Percentiles rank a stretch among this genome's conserved stretches.
phyloP scores from a whole-genome alignment of 768 basidiomycete species.

The Candolleomyces aberdarensis region DNA sequence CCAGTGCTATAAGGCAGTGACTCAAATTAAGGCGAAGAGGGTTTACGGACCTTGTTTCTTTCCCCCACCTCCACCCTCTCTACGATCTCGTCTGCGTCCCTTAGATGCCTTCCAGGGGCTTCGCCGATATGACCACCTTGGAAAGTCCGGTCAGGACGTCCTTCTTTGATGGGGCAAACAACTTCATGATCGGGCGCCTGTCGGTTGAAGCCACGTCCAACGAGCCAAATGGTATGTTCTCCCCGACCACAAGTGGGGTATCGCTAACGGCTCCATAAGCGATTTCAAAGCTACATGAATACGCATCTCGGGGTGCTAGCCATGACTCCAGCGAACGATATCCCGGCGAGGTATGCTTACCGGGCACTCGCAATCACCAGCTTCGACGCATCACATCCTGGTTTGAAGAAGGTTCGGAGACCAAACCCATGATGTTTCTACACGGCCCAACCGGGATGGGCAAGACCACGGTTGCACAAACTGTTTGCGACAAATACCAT shows the following conservation, averaged over 20 bases:
- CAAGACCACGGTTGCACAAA: constrained; percentile 9
- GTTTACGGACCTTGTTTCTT: too few species aligned
- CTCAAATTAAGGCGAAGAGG: too few species aligned
- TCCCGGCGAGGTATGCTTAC: neutral
- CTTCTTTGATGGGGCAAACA: neutral
- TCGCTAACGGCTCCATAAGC: neutral
- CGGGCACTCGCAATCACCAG: neutral
- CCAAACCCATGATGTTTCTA: neutral
- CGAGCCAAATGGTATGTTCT: too few species aligned
- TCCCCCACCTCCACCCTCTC: too few species aligned
- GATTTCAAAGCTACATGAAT: neutral
- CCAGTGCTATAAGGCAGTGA: too few species aligned
- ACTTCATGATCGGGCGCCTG: too few species aligned
- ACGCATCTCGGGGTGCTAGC: neutral
- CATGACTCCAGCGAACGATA: constrained; percentile 5
- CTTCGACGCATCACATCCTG: neutral
- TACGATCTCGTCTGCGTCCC: too few species aligned
- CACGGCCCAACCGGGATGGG: constrained; percentile 6
- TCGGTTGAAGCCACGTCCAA: too few species aligned
- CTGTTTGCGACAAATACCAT: neutral
- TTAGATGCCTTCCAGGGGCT: too few species aligned
- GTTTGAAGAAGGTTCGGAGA: neutral
- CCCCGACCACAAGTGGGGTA: too few species aligned
- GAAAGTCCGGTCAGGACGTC: neutral
- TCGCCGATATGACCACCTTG: neutral